These are phyloP conservation scores for Colletotrichum liaoningense DNA, from an alignment of 2,329 filamentous ascomycete species.

Conservation along the genomic window DNA sequence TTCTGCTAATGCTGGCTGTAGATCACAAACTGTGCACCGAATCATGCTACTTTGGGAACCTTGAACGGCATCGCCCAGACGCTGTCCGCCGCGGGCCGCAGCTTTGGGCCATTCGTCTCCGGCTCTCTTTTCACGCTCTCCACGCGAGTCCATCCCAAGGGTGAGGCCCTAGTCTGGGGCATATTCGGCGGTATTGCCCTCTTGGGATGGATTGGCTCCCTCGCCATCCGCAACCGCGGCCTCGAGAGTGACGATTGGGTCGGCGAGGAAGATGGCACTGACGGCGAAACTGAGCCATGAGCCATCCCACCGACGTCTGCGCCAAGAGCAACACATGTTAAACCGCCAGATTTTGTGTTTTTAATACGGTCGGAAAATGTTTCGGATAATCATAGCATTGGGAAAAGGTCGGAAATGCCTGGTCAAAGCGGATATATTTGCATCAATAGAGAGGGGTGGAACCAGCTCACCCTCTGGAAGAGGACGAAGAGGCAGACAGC, in stretches of 20 bases:
- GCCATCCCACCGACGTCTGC: not conserved
- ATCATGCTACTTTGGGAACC: constrained; percentile 85
- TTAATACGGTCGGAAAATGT: constrained; percentile 8
- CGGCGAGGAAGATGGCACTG: constrained; percentile 47
- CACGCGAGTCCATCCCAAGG: constrained; percentile 78
- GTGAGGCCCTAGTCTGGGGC: constrained; percentile 87
- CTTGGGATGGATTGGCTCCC: constrained; percentile 81
- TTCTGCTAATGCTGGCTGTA: constrained; percentile 46
- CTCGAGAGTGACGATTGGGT: constrained; percentile 70
- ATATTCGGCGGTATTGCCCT: constrained; percentile 87
- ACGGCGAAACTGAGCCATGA: constrained; percentile 37
- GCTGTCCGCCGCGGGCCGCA: constrained; percentile 88
- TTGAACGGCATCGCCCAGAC: constrained; percentile 96
- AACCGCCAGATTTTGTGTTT: not conserved
- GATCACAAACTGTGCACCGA: constrained; percentile 94
- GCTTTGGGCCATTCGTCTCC: constrained; percentile 88
- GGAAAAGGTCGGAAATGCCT: not conserved
- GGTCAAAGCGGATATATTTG: constrained; percentile 10
- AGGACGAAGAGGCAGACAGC: not conserved
- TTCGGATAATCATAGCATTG: constrained; percentile 24
- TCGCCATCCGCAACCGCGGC: constrained; percentile 76
- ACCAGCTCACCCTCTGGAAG: not conserved
- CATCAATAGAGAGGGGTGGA: constrained; percentile 12
- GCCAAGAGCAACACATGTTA: not conserved
- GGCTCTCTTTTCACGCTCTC: constrained; percentile 88